Conservation (phyloP, 768 basidiomycete species). For the Sistotremastrum suecicum region DNA sequence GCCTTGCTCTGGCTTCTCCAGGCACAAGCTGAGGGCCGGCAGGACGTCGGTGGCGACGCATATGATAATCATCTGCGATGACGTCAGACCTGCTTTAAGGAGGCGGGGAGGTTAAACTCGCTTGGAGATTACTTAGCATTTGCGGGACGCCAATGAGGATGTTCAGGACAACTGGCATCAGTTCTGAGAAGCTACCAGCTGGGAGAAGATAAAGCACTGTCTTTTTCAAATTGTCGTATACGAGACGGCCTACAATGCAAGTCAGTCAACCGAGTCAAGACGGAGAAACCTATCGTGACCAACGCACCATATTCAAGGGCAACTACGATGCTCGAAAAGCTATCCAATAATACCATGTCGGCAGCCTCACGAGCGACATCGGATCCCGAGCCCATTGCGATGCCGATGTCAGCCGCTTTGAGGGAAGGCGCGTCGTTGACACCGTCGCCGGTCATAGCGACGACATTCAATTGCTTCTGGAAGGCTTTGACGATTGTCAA, state of each 20-base stretch:
- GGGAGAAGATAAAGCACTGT: conserved; percentile 35
- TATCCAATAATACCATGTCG: conserved; percentile 49
- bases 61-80: conserved; percentile 32
- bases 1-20: conserved; percentile 48
- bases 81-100: conserved; percentile 24
- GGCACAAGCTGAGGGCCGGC: conserved; percentile 38
- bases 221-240: conserved; percentile 53
- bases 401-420: conserved; percentile 47
- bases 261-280: neutral
- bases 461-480: conserved; percentile 35
- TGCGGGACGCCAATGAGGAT: conserved; percentile 29
- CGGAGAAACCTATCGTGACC: conserved; percentile 2
- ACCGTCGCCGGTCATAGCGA: conserved; percentile 56
- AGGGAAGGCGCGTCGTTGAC: conserved; percentile 47
- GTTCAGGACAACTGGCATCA: conserved; percentile 45
- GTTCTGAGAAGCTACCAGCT: conserved; percentile 41
- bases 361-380: conserved; percentile 43
- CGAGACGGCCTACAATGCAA: conserved; percentile 25
- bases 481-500: conserved; percentile 47
- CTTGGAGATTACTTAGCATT: conserved; percentile 25
- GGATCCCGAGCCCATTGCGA: conserved; percentile 41
- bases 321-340: conserved; percentile 49
- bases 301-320: conserved; percentile 44
- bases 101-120: conserved; percentile 11
- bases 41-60: conserved; percentile 45